Conservation (phyloP, 176 grass and related monocot species). For the Alloteropsis semialata region DNA sequence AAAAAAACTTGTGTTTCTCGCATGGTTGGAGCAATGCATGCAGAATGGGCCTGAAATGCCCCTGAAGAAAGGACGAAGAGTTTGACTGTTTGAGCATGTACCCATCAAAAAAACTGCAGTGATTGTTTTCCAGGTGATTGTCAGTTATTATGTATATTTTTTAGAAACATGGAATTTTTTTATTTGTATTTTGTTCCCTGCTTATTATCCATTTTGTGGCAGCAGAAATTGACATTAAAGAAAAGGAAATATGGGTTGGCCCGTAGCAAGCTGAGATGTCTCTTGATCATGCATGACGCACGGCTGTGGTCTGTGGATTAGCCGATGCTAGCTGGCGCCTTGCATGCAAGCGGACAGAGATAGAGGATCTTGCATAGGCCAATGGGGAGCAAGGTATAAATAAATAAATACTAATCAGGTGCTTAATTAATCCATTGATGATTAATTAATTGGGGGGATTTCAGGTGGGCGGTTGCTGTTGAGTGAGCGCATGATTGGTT, state of each 20-base stretch:
- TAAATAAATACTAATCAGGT: not conserved
- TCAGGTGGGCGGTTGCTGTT: constrained; percentile 38
- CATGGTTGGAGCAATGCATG: not conserved
- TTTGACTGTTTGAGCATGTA: no score
- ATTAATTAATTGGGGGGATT: constrained; percentile 5
- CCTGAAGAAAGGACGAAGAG: no score
- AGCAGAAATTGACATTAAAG: not conserved
- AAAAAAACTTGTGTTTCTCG: not conserved
- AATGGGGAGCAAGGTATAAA: constrained; percentile 4
- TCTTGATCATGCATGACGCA: not conserved
- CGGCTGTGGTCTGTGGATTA: not conserved
- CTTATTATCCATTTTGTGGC: not conserved
- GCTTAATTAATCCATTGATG: not conserved
- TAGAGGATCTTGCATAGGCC: constrained; percentile 23
- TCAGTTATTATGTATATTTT: no score
- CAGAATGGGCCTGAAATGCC: no score
- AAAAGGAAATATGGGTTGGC: not conserved
- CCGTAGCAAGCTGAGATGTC: not conserved
- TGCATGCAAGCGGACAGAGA: not conserved
- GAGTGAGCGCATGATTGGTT: constrained; percentile 33
- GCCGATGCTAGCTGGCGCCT: constrained; percentile 13
- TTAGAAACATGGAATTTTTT: no score
- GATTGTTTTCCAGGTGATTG: no score
- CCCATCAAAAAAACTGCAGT: no score
- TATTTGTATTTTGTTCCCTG: no score